Conservation (phyloP, 257 asterid species). For the Lithospermum erythrorhizon region DNA sequence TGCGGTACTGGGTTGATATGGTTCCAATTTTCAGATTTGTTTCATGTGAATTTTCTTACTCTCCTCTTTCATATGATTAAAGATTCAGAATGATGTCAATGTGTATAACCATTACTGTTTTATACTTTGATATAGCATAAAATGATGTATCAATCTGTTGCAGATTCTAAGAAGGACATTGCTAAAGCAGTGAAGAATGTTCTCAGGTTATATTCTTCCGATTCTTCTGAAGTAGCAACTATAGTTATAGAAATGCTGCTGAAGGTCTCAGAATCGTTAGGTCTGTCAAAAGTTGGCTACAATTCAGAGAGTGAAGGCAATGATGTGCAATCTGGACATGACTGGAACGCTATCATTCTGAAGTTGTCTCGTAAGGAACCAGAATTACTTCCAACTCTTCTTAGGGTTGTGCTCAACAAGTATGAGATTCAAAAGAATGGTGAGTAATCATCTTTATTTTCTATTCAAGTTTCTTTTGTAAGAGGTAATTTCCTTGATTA, state of each 20-base stretch:
- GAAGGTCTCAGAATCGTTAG: constrained; percentile 40
- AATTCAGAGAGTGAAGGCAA: constrained; percentile 18
- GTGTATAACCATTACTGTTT: too few relatives aligned
- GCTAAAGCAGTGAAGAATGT: constrained; percentile 43
- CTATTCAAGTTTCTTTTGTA: too few relatives aligned
- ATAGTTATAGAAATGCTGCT: constrained; percentile 61
- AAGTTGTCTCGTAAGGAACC: constrained; percentile 67
- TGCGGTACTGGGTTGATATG: too few relatives aligned
- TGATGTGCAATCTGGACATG: constrained; percentile 25
- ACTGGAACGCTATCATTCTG: constrained; percentile 59
- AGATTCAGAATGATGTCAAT: too few relatives aligned
- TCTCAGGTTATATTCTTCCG: constrained; percentile 60
- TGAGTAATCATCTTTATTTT: not conserved
- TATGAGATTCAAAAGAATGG: constrained; percentile 33
- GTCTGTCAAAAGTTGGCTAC: constrained; percentile 17
- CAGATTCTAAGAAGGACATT: constrained; percentile 69
- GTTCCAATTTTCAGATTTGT: too few relatives aligned
- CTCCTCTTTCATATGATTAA: too few relatives aligned
- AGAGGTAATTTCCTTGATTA: too few relatives aligned
- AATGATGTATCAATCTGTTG: constrained; percentile 3
- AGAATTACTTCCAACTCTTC: constrained; percentile 45
- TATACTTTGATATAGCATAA: too few relatives aligned
- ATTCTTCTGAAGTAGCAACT: constrained; percentile 54
- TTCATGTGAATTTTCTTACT: not conserved
- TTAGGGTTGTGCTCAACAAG: constrained; percentile 54